Evolutionary conservation across 129 eudicot species (phyloP).

Genomic region (Artemisia argyi): DNA sequence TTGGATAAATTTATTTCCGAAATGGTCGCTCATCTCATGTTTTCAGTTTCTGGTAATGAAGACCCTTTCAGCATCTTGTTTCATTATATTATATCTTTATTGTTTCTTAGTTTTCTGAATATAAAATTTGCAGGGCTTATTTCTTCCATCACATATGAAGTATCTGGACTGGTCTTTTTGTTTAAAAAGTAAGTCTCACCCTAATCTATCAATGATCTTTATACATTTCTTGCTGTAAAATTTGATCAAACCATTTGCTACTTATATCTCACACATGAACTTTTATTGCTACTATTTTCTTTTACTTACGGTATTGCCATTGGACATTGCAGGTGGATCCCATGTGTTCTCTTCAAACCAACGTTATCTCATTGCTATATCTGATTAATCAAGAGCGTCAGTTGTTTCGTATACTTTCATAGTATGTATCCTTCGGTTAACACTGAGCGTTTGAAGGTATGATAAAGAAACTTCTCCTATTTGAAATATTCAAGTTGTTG

Average conservation of each 20-base stretch:
- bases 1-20: constrained; percentile 32
- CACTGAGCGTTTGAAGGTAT: constrained; percentile 47
- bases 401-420: constrained; percentile 36
- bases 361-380: constrained; percentile 30
- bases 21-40: constrained; percentile 34
- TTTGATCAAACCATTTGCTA: no score
- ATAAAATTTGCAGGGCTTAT: constrained; percentile 25
- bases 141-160: constrained; percentile 34
- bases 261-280: no score
- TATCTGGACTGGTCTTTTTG: constrained; percentile 39
- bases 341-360: constrained; percentile 31
- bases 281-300: no score
- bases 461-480: constrained; percentile 9
- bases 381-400: constrained; percentile 40
- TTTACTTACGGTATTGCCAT: no score
- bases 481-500: not conserved
- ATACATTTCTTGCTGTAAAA: not conserved
- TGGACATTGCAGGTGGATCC: constrained; percentile 33
- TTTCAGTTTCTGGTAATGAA: constrained; percentile 4
- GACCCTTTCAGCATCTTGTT: constrained; percentile 9
- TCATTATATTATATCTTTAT: constrained; percentile 2
- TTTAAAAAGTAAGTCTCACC: constrained; percentile 44
- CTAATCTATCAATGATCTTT: constrained; percentile 8
- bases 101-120: not conserved
- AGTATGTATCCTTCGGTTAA: constrained; percentile 22